Percentiles rank a stretch among this genome's conserved stretches.
Evolutionary conservation across 1,139 yeast genomes (phyloP).

Genomic region (Eremothecium gossypii): DNA sequence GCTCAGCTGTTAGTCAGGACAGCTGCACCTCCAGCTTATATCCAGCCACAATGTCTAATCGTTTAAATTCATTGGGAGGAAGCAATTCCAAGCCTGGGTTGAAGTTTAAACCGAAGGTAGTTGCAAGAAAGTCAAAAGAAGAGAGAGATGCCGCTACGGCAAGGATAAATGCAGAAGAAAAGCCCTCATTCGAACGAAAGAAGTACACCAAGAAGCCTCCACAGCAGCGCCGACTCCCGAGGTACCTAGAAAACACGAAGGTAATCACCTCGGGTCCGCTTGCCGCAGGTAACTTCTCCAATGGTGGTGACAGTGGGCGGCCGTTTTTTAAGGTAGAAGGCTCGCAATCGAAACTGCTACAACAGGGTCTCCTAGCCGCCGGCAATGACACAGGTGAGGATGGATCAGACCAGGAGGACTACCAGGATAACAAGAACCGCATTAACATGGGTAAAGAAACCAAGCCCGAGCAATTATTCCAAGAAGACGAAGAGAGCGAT

Average conservation of each 20-base stretch:
- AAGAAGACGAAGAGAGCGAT: slow-evolving; percentile 31
- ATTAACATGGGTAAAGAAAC: slow-evolving; percentile 59
- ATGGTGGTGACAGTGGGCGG: slow-evolving; percentile 28
- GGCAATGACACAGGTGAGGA: slow-evolving; percentile 26
- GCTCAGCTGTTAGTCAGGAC: too few relatives aligned
- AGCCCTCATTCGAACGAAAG: slow-evolving; percentile 12
- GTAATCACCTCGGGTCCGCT: slow-evolving; percentile 65
- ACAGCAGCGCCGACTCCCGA: slow-evolving; percentile 34
- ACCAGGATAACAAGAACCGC: slow-evolving; percentile 31
- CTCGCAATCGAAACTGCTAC: slow-evolving; percentile 19
- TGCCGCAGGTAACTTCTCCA: slow-evolving; percentile 52
- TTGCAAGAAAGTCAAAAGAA: slow-evolving; percentile 71
- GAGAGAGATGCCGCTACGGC: slow-evolving; percentile 76
- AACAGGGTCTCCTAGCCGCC: slow-evolving; percentile 26
- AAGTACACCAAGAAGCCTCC: slow-evolving; percentile 24
- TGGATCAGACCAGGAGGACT: slow-evolving; percentile 21
- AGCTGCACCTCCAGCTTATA: too few relatives aligned
- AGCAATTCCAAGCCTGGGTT: slow-evolving; percentile 38
- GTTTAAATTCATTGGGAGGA: slow-evolving; percentile 3
- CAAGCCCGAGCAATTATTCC: slow-evolving; percentile 33
- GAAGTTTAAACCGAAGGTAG: slow-evolving; percentile 75
- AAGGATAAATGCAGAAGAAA: slow-evolving; percentile 36
- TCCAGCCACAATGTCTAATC: background rate
- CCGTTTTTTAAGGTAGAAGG: slow-evolving; percentile 24
- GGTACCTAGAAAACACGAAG: slow-evolving; percentile 53